Evolutionary conservation across 176 grass and related monocot genomes (phyloP), one percentile per base, ranked within the genome.

Genomic region (Aegilops umbellulata): DNA sequence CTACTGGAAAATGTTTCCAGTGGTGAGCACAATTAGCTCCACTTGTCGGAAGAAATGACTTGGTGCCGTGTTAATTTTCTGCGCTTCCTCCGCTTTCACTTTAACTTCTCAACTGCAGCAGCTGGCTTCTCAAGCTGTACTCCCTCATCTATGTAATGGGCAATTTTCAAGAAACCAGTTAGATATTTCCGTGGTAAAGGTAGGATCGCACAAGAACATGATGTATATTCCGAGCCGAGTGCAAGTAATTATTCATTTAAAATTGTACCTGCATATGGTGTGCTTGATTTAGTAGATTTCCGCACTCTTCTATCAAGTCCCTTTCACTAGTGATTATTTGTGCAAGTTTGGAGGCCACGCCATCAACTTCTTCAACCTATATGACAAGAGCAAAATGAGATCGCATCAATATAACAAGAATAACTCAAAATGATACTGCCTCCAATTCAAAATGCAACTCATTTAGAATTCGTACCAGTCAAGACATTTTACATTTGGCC

Each of bases 241-340:
- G 23, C 26, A 76, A 13, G 68, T 47, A 60, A 68, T 9, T 55
- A 67, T 77, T 64, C 15, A 78, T 53, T 80, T 25, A 71, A 53
- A 89, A 22, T 16, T 14, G 67, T 90, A 95, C 94, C 93, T 95
- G 94, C 51, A 98, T 79, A 81, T 91, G 86, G 1, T 89, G 90
- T 42, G 90, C 86, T 73, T 89, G 73, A 27, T 91, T 92, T 57
- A 98, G 79, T 30, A 95, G 76, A 91, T 95, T 94, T 31, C 93
- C 92, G 20, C 92, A 94, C 29, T 95, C 93, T 76, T 94, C 93
- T 73, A 92, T 83, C 20, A 86, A 84, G 34, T 67, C 30, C 83
- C 81, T 92, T 84, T 98, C 91, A 14, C 69, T 86, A 38, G 63
- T 68, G 8, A 92, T 47, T 77, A 88, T 69, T 80, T 92, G 88